Evolutionary conservation across 208 protist genomes (phyloP), one percentile per base, ranked within the genome.

Genomic region (Leishmania amazonensis): DNA sequence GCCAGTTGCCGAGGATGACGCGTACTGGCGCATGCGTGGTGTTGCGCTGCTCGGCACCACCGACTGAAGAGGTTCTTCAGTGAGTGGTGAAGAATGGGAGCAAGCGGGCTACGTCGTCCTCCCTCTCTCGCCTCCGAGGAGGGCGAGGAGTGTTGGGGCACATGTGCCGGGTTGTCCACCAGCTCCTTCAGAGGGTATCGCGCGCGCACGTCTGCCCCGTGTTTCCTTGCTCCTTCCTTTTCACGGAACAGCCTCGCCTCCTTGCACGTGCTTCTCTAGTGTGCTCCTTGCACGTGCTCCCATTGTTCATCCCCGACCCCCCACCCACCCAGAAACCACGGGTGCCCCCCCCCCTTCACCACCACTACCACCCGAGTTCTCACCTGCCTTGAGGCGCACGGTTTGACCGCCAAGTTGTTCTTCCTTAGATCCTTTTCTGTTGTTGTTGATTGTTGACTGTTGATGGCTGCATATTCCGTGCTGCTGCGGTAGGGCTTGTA

Each of bases 11-110:
- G 93, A 97, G 80, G 93, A 98, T 57, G 94, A 98, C 65, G 94
- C 96, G 45, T 97, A 99, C 86, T 99, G 99, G 99, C 98, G 95
- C 78, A 94, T 99, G 90, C 94, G 98, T 60, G 99, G 98, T 85
- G 96, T 99, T 65, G 95, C 95, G 42, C 86, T 99, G 53, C 90
- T 99, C 15, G 94, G 95, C 51, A 92, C 84, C 79, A 96, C 85
- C 0, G 95, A 98, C 76, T 98, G 96, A 38, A 35, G n/a, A 75
- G 17, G 42, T 40, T 54, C 42, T 35, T 15, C 71, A 45, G 38
- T 11, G 19, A 38, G 5, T 28, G 38, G 21, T 4, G 65, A 24
- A 9, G 17, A 42, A 11, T 15, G 35, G 9, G 65, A 47, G 15
- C 9, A 5, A 40, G 60, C 35, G 0, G 64, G 35, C 5, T 42